Base-by-base conservation (phyloP, 2,329 filamentous ascomycete species). In the Diplodia seriata region DNA sequence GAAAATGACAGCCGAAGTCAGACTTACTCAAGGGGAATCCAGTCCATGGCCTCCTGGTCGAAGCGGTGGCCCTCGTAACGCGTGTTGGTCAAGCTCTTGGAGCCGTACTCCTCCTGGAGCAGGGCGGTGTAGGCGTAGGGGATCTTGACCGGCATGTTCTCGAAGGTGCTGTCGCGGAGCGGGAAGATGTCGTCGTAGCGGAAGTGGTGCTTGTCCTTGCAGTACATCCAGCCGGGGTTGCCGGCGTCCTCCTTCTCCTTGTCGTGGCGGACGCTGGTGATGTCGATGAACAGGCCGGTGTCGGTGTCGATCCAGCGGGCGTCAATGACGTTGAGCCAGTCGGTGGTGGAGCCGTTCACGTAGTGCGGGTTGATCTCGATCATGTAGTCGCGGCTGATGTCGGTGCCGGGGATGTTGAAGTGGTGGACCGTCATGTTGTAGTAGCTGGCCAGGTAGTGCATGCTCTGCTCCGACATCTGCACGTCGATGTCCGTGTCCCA, bases 401-500 rank as follows among this genome's bases (percentile, higher is more conserved):
- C 55, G 49, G 56, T 68, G 72, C 23, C 75, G 74, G 15, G 80
- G 14, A 83, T 72, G 1, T 78, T 74, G 71, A 81, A 67, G 56
- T 67, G 66, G 71, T 88, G 85, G 26, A 88, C 81, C 0, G 85
- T 87, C 85, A 88, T 87, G 72, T 89, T 89, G 78, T 88, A 87
- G 76, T 86, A 87, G 29, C 78, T 76, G 11, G 85, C 86, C 6
- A 89, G 78, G 74, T 85, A 85, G n/a, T 80, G 75, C 64, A 88
- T 85, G 0, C 84, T 84, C 14, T 76, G 72, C 72, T 87, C 84
- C 6, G 84, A 84, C 18, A 89, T 81, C 74, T 87, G 85, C 14
- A 88, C 85, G 70, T 89, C 87, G 59, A 88, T 73, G 71, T 89
- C 86, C 14, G 83, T 84, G 73, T 89, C 87, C 86, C 87, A 89